Conservation (phyloP, 2,329 filamentous ascomycete species). For the Ophiostoma sp. region DNA sequence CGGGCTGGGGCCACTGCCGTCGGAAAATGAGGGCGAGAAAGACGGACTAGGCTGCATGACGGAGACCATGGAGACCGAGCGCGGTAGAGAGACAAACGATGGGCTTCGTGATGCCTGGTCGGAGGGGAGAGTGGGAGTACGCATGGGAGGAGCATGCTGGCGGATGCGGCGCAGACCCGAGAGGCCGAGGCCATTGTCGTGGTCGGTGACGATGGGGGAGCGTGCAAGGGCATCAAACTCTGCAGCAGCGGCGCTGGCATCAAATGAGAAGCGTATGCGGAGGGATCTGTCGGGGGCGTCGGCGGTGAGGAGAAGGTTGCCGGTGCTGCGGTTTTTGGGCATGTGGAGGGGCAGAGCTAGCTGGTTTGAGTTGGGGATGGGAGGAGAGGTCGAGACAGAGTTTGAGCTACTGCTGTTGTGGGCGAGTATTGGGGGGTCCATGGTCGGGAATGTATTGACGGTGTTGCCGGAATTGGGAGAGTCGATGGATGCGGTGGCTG, state of each 20-base stretch:
- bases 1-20: constrained; percentile 46
- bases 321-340: constrained; percentile 62
- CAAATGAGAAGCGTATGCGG: constrained; percentile 71
- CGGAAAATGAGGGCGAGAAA: constrained; percentile 34
- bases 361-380: constrained; percentile 40
- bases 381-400: neutral
- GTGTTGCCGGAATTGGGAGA: neutral
- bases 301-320: constrained; percentile 49
- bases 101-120: constrained; percentile 59
- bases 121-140: constrained; percentile 61
- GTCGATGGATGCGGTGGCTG: neutral
- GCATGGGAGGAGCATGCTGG: constrained; percentile 64
- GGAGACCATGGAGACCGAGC: constrained; percentile 66
- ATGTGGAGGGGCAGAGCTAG: constrained; percentile 47
- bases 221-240: constrained; percentile 70
- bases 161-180: constrained; percentile 91
- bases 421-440: neutral
- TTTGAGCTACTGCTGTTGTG: neutral
- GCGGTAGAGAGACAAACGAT: constrained; percentile 50
- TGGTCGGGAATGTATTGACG: neutral
- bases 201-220: constrained; percentile 75
- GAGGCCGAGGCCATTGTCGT: constrained; percentile 78
- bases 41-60: constrained; percentile 49
- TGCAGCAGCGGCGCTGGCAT: constrained; percentile 55
- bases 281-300: constrained; percentile 53